Conservation (phyloP, 129 eudicot species). For the Cynara cardunculus region DNA sequence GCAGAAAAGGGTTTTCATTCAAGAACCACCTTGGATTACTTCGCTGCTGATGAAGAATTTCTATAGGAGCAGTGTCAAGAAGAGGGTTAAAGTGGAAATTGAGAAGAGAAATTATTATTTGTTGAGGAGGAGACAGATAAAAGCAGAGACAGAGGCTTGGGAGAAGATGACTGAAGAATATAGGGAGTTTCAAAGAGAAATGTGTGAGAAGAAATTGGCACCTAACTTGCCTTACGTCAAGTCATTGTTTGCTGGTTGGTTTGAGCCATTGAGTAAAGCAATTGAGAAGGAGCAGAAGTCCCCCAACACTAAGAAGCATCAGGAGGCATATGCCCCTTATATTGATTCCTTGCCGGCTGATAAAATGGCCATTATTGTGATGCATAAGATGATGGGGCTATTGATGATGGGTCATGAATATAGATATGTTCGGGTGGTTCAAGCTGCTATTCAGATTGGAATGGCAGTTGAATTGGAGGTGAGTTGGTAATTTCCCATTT, state of each 20-base stretch:
- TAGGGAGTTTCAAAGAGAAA: constrained; percentile 70
- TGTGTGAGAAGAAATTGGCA: constrained; percentile 91
- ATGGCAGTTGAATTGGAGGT: constrained; percentile 90
- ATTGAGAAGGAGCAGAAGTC: constrained; percentile 64
- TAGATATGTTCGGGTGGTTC: constrained; percentile 61
- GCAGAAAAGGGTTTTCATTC: constrained; percentile 44
- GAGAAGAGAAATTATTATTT: constrained; percentile 62
- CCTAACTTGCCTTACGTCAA: constrained; percentile 86
- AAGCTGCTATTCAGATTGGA: constrained; percentile 87
- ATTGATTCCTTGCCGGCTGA: constrained; percentile 78
- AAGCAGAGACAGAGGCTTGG: constrained; percentile 96
- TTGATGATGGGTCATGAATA: constrained; percentile 71
- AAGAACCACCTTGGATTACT: constrained; percentile 87
- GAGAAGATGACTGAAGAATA: constrained; percentile 82
- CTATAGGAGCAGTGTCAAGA: constrained; percentile 28
- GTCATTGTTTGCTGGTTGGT: constrained; percentile 86
- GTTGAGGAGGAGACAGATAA: constrained; percentile 71
- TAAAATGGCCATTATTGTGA: constrained; percentile 87
- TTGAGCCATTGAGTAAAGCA: constrained; percentile 81
- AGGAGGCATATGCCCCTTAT: constrained; percentile 53
- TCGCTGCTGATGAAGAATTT: constrained; percentile 52
- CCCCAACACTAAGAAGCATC: constrained; percentile 38
- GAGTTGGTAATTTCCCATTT: constrained; percentile 21
- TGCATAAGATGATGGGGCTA: constrained; percentile 93
- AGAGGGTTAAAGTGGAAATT: constrained; percentile 42